Percentiles rank a stretch among this genome's conserved stretches.
Conservation (phyloP, 2,329 filamentous ascomycete genomes). For the Colletotrichum sp. region DNA sequence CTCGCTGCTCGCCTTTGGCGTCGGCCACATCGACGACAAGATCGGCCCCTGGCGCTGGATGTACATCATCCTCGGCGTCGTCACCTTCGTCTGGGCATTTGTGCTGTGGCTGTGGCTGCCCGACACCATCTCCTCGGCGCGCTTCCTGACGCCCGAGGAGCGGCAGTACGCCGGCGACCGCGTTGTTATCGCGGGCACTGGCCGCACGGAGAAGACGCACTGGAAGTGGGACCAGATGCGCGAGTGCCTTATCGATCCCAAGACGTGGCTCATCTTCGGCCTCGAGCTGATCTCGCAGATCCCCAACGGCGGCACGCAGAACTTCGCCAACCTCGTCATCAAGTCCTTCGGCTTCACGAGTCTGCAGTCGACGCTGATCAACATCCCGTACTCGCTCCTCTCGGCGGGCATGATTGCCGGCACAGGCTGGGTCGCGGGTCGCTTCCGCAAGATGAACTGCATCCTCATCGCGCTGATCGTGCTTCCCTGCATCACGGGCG, state of each 20-base stretch:
- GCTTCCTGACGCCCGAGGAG: constrained; percentile 62
- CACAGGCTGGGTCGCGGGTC: constrained; percentile 56
- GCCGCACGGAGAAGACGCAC: constrained; percentile 49
- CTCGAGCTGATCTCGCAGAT: constrained; percentile 61
- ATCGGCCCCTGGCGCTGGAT: constrained; percentile 62
- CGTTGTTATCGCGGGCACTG: constrained; percentile 55
- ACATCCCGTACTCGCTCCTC: constrained; percentile 63
- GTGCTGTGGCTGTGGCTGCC: constrained; percentile 55
- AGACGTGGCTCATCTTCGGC: constrained; percentile 63
- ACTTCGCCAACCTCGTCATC: constrained; percentile 63
- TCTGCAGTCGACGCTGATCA: constrained; percentile 60
- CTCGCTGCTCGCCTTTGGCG: constrained; percentile 57
- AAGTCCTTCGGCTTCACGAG: constrained; percentile 60
- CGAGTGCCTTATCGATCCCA: constrained; percentile 62
- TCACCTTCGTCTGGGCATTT: constrained; percentile 57
- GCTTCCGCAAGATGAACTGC: constrained; percentile 56
- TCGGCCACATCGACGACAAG: constrained; percentile 55
- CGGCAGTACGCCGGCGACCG: constrained; percentile 51
- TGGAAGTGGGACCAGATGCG: constrained; percentile 57
- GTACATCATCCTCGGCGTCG: constrained; percentile 58
- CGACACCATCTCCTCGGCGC: constrained; percentile 57
- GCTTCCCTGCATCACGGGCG: constrained; percentile 55
- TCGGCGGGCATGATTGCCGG: constrained; percentile 51
- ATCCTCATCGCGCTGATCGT: constrained; percentile 56
- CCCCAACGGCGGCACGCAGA: constrained; percentile 66